Base-by-base conservation (phyloP, 768 basidiomycete genomes). In the Strobilomyces confusus region DNA sequence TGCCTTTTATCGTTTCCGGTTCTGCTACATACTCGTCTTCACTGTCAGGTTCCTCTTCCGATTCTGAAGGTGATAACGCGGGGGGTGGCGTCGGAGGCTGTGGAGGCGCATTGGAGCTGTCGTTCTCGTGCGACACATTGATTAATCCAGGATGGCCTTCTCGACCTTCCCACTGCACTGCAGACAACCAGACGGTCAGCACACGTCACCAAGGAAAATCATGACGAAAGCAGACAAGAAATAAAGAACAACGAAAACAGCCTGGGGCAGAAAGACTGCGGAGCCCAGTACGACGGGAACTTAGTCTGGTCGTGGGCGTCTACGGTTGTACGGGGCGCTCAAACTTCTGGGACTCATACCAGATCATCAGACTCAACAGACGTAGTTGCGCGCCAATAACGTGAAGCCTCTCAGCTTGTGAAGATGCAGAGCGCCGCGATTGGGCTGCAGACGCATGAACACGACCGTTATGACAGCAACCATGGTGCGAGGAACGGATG, bases 131-230 rank as follows among this genome's bases (percentile, higher is more conserved):
- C 20, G 48, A 58, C 22, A 59, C 38, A 26, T 64, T 44, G 59
- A 62, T 65, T 42, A 63, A 61, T 55, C 77, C 79, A 56, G 87
- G 81, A 41, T 84, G 57, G 5, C 78, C 81, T 19, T 82, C 81
- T 25, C 75, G 70, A 1, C 81, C 86, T 64, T 92, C 88, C 86
- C 87, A 91, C 58, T 77, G 69, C 82, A 82, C 89, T 91, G 68
- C 40, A 54, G 67, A 64, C 56, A 50, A 58, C 63, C 37, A 56
- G 61, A 58, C 51, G 53, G 62, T 68, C 60, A 69, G 72, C 66
- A 63, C 57, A 57, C 25, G 49, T 59, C 52, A 52, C 30, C 44
- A 57, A 51, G 12, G 17, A 52, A 52, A 51, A 59, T 51, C 54
- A 55, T 45, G 50, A 58, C 36, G 29, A 57, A 54, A 60, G 55